phyloP scores from a whole-genome alignment of 2,329 filamentous ascomycete species.

The Helotiales sp. region DNA sequence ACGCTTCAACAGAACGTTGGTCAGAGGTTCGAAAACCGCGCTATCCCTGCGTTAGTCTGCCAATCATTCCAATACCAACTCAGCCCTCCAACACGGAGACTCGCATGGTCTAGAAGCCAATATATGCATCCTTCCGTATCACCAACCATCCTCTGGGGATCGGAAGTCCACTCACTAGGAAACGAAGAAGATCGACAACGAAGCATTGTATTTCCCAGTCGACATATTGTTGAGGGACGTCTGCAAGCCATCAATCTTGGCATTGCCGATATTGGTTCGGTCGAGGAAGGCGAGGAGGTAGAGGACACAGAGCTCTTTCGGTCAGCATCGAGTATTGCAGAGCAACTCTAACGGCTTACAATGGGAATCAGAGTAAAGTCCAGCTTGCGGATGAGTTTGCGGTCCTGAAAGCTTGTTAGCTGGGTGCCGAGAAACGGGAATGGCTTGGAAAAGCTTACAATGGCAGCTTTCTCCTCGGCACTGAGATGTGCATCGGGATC shows the following conservation, averaged over 20 bases:
- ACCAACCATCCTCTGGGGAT: neutral
- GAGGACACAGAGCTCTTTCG: conserved; percentile 61
- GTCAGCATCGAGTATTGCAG: conserved; percentile 14
- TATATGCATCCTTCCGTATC: neutral
- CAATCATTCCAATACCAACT: neutral
- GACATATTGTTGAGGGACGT: conserved; percentile 57
- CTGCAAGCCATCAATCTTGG: conserved; percentile 61
- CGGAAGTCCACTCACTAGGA: conserved; percentile 54
- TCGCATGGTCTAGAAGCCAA: neutral
- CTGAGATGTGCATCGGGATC: conserved; percentile 66
- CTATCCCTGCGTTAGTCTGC: neutral
- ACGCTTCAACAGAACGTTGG: conserved; percentile 71
- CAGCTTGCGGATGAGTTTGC: conserved; percentile 60
- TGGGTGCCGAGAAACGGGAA: neutral
- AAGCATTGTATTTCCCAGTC: conserved; percentile 67
- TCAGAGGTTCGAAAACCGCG: conserved; percentile 73
- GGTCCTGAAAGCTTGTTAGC: conserved; percentile 48
- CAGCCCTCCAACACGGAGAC: neutral
- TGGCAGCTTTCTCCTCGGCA: conserved; percentile 59
- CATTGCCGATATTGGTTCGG: conserved; percentile 79
- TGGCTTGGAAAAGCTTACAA: conserved; percentile 46
- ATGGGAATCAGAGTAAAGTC: conserved; percentile 63
- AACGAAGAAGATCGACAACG: conserved; percentile 82
- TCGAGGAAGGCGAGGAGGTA: conserved; percentile 76
- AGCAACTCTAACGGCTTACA: conserved; percentile 30